Evolutionary conservation across 148 eudicot species (phyloP).

Genomic region (Tetragonia tetragonoides): DNA sequence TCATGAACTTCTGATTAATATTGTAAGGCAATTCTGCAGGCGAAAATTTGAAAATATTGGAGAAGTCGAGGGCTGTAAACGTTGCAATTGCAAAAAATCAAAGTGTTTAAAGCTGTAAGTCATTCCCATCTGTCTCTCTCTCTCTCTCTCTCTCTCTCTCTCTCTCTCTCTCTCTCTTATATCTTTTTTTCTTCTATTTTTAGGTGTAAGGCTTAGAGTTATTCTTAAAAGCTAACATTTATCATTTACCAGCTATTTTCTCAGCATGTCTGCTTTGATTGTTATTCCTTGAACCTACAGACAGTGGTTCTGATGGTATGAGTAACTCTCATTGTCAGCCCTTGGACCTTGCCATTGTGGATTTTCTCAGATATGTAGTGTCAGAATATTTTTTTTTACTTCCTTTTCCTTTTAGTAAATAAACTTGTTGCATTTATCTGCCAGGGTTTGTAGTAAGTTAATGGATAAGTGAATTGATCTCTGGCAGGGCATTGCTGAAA

Average conservation of each 20-base stretch:
- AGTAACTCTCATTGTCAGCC: neutral
- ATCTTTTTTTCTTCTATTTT: neutral
- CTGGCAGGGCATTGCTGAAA: neutral
- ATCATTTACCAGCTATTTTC: neutral
- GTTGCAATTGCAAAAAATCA: slow-evolving; percentile 96
- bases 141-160: too few species aligned
- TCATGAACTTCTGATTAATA: slow-evolving; percentile 7
- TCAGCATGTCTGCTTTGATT: neutral
- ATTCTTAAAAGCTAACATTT: neutral
- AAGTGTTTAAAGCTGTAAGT: slow-evolving; percentile 99
- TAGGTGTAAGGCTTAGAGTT: neutral
- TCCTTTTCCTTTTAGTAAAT: neutral
- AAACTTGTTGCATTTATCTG: neutral
- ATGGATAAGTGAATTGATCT: neutral
- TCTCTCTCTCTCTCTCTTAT: too few species aligned
- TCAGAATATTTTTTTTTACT: neutral
- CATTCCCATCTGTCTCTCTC: slow-evolving; percentile 1
- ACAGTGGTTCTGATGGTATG: neutral
- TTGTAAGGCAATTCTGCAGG: slow-evolving; percentile 41
- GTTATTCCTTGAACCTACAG: neutral
- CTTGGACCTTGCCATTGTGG: neutral
- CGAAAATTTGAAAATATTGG: slow-evolving; percentile 61
- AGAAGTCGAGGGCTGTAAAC: slow-evolving; percentile 71
- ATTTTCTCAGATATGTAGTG: neutral
- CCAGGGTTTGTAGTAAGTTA: neutral